Evolutionary conservation across 768 basidiomycete genomes (phyloP).

Genomic region (Tylopilus felleus): DNA sequence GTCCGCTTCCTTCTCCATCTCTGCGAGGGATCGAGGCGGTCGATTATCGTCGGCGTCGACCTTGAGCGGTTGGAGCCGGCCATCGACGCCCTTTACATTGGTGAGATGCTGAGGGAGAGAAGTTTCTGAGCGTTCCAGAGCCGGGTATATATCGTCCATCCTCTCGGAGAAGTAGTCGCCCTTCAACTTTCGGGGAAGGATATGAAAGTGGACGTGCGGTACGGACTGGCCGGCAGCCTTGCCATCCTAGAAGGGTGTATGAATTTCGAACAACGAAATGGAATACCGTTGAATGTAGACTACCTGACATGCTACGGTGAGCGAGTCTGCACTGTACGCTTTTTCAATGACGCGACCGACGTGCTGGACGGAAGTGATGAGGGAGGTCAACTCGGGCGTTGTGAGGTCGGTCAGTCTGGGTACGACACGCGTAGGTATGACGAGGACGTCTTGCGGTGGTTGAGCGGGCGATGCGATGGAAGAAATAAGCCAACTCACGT

Average conservation of each 20-base stretch:
- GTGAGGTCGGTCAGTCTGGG: conserved; percentile 53
- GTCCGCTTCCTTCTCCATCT: conserved; percentile 77
- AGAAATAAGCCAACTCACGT: conserved; percentile 59
- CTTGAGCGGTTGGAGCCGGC: conserved; percentile 39
- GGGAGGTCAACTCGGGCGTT: conserved; percentile 68
- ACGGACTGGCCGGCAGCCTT: conserved; percentile 73
- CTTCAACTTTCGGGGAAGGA: conserved; percentile 74
- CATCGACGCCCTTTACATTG: conserved; percentile 10
- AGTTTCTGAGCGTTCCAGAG: conserved; percentile 63
- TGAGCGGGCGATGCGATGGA: background rate
- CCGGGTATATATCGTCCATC: conserved; percentile 79
- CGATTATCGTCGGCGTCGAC: conserved; percentile 74
- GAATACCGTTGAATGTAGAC: conserved; percentile 4
- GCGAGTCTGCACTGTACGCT: conserved; percentile 75
- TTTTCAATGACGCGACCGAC: conserved; percentile 80
- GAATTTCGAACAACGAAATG: background rate
- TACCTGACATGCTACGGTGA: conserved; percentile 92
- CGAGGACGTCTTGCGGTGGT: conserved; percentile 51
- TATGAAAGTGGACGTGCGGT: conserved; percentile 90
- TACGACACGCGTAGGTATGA: conserved; percentile 54
- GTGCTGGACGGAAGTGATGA: conserved; percentile 75
- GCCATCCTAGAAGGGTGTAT: conserved; percentile 62
- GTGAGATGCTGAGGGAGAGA: conserved; percentile 42
- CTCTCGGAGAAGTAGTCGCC: conserved; percentile 62
- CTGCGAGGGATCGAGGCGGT: conserved; percentile 55